Evolutionary conservation across 306 rosid species (phyloP).

Genomic region (Leucaena leucocephala): DNA sequence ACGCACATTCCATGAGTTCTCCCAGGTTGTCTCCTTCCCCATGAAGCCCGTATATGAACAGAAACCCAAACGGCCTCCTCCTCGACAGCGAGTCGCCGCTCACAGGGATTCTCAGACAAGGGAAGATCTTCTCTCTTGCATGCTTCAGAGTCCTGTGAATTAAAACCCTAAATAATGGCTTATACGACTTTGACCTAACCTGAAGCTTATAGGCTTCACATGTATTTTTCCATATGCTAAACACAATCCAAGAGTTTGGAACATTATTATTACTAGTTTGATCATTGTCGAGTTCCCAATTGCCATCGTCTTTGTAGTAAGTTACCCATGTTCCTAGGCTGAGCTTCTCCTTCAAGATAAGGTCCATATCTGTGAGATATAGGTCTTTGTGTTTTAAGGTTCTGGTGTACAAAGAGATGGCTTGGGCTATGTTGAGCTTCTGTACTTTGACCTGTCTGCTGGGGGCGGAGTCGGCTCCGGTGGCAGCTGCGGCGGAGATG

Average conservation of each 20-base stretch:
- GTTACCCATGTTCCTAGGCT: constrained; percentile 78
- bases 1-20: constrained; percentile 58
- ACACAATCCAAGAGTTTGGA: constrained; percentile 52
- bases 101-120: constrained; percentile 54
- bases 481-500: background rate
- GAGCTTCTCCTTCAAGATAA: constrained; percentile 65
- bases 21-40: constrained; percentile 75
- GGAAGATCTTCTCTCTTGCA: constrained; percentile 60
- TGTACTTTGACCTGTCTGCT: constrained; percentile 50
- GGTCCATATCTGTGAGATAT: constrained; percentile 61
- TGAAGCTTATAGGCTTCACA: constrained; percentile 64
- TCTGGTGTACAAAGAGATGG: constrained; percentile 57
- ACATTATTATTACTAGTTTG: background rate
- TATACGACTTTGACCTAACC: constrained; percentile 17
- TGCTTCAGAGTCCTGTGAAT: constrained; percentile 44
- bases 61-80: constrained; percentile 44
- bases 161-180: constrained; percentile 40
- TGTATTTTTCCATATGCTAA: constrained; percentile 68
- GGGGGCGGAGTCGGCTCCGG: background rate
- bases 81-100: constrained; percentile 32
- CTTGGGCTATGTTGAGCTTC: constrained; percentile 53
- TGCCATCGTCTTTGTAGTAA: constrained; percentile 42
- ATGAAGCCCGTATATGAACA: constrained; percentile 64
- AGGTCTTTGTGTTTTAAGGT: constrained; percentile 54
- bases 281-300: background rate